phyloP scores from a whole-genome alignment of 495 filamentous ascomycete genomes.

The Penicillium egyptiacum region DNA sequence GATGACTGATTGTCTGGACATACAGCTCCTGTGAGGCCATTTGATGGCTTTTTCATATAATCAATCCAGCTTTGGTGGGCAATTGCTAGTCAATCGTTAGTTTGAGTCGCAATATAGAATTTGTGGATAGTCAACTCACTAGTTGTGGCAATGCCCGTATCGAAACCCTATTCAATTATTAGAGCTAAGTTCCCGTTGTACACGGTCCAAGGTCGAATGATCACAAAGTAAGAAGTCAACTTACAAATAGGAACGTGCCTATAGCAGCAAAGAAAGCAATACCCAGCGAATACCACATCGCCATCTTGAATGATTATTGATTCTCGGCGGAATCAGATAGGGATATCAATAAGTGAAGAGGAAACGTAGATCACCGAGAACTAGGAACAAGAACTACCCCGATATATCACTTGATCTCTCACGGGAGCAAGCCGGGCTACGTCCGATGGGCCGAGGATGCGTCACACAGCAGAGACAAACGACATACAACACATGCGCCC shows the following conservation, averaged over 20 bases:
- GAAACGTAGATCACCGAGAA: not conserved
- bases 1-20: conserved; percentile 6
- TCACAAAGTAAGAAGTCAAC: conserved; percentile 16
- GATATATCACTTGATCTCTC: not conserved
- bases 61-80: conserved; percentile 60
- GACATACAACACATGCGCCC: not conserved
- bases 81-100: conserved; percentile 44
- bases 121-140: conserved; percentile 40
- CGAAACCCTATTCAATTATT: conserved; percentile 47
- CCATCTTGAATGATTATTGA: conserved; percentile 30
- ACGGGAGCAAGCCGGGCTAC: conserved; percentile 10
- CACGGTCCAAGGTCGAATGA: not conserved
- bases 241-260: conserved; percentile 58
- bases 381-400: not conserved
- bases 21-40: conserved; percentile 58
- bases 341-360: not conserved
- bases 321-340: conserved; percentile 8
- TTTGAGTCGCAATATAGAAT: not conserved
- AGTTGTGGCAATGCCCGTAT: conserved; percentile 60
- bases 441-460: conserved; percentile 27
- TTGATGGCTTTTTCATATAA: conserved; percentile 57
- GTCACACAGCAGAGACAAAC: conserved; percentile 13
- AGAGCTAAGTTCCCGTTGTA: not conserved
- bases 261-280: conserved; percentile 56
- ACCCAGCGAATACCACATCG: conserved; percentile 45